Conservation (phyloP, 805 yeast genomes). For the Henningerozyma blattae region DNA sequence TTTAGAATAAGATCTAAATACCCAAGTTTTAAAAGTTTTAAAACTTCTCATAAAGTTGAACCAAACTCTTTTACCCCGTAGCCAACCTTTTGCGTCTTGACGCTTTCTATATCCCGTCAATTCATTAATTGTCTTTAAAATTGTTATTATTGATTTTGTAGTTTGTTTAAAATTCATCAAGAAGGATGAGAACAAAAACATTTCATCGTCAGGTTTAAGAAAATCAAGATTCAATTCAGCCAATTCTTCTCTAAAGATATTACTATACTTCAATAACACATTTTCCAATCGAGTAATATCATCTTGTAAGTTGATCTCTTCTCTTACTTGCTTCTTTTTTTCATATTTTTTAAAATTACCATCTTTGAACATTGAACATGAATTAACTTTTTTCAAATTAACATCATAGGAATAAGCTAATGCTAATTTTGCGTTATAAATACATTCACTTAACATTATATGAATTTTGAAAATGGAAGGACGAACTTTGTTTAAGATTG, state of each 20-base stretch:
- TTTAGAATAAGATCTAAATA: constrained; percentile 6
- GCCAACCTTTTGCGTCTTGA: constrained; percentile 25
- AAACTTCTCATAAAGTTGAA: constrained; percentile 27
- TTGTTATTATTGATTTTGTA: constrained; percentile 20
- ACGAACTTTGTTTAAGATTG: constrained; percentile 22
- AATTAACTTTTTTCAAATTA: constrained; percentile 12
- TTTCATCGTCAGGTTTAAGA: constrained; percentile 36
- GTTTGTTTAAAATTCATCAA: constrained; percentile 34
- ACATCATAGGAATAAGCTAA: constrained; percentile 33
- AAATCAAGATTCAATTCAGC: constrained; percentile 14
- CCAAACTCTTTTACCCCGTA: constrained; percentile 32
- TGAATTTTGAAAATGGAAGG: constrained; percentile 26
- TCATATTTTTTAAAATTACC: constrained; percentile 6
- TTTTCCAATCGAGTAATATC: constrained; percentile 15
- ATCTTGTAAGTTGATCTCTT: constrained; percentile 17
- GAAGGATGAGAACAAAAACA: constrained; percentile 38
- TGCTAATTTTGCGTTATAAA: constrained; percentile 23
- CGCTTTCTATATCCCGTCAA: constrained; percentile 21
- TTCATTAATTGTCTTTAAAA: constrained; percentile 23
- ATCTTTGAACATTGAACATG: constrained; percentile 9
- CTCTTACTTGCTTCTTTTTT: constrained; percentile 10
- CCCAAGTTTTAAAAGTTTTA: constrained; percentile 27
- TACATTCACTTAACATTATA: constrained; percentile 22
- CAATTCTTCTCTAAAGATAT: constrained; percentile 23
- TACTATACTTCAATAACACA: constrained; percentile 27